Base-by-base conservation (phyloP, 2,329 filamentous ascomycete genomes). In the Penicillium sp. region DNA sequence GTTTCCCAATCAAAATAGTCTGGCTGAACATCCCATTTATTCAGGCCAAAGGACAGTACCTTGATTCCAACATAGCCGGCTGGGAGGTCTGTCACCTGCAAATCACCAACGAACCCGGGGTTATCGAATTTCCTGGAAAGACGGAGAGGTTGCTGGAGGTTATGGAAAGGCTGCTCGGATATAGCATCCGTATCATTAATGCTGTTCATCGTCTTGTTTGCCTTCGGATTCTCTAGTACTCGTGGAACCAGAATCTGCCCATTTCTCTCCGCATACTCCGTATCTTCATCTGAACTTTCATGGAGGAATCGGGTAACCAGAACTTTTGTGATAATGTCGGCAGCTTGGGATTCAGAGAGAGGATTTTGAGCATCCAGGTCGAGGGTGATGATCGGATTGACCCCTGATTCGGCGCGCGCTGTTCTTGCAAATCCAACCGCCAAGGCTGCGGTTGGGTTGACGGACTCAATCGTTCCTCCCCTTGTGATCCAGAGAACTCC, bases 31-130 rank as follows among this genome's bases (percentile, higher is more conserved):
- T 69, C 65, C 12, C 56, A 56, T 53, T 63, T 60, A 31, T 60
- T 65, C 15, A 71, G 35, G 8, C 62, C 58, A 3, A 61, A 56
- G 0, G 64, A 64, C 21, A 68, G 66, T 35, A 67, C 62, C 33
- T 61, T 54, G 24, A 71, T 61, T 9, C 65, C 62, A 15, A 71
- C 53, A 4, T 64, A 34, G n/a, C 64, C 58, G 0, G 31, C 37
- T 3, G 52, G 54, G 1, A 59, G 40, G 6, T 43, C 37, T 3
- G 21, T 9, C 9, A 32, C 26, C 31, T 43, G 33, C 2, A 6
- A 17, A 32, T 61, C 54, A 7, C 43, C 26, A 4, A 49, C 47
- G 28, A 61, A 57, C 15, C 45, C 21, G 8, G 57, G 43, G 3
- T n/a, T 13, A 9, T 22, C 7, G 10, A 41, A 15, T 4, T 22